Conservation (phyloP, 768 basidiomycete species). For the Pleurotus pulmonarius region DNA sequence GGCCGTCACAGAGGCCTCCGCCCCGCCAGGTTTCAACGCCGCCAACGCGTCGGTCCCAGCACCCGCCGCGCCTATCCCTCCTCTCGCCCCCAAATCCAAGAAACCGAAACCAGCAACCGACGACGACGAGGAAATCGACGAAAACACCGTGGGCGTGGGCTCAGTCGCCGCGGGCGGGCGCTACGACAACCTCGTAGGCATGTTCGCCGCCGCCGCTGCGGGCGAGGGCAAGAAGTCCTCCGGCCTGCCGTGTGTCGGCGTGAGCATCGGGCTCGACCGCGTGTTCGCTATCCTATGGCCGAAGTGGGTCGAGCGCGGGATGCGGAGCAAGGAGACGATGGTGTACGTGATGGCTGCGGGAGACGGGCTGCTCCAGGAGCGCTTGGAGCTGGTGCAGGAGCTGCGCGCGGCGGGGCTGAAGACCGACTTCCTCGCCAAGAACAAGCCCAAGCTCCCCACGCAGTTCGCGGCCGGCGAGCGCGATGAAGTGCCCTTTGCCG, state of each 20-base stretch:
- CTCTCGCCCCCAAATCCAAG: conserved; percentile 35
- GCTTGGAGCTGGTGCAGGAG: conserved; percentile 78
- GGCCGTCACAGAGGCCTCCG: conserved; percentile 89
- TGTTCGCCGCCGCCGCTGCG: conserved; percentile 82
- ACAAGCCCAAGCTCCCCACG: conserved; percentile 80
- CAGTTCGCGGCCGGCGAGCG: conserved; percentile 91
- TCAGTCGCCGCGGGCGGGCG: conserved; percentile 98
- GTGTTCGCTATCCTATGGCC: conserved; percentile 91
- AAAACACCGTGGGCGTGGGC: conserved; percentile 92
- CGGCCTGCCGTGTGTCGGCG: conserved; percentile 83
- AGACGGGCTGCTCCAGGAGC: conserved; percentile 82
- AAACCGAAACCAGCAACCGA: conserved; percentile 31
- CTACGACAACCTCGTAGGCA: conserved; percentile 92
- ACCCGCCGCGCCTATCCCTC: conserved; percentile 22
- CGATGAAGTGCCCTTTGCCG: conserved; percentile 90
- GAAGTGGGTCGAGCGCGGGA: conserved; percentile 75
- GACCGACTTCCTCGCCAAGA: conserved; percentile 92
- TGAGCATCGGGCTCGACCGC: conserved; percentile 90
- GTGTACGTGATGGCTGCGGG: conserved; percentile 92
- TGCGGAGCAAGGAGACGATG: conserved; percentile 86
- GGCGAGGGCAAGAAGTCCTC: conserved; percentile 65
- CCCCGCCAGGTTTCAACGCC: conserved; percentile 76
- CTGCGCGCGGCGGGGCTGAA: conserved; percentile 86
- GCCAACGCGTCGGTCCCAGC: conserved; percentile 46
- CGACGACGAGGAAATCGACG: conserved; percentile 86